A percentile compares a stretch with the other conserved stretches of the same genome.
phyloP scores from a whole-genome alignment of 306 rosid species.

The Quercus rubra region DNA sequence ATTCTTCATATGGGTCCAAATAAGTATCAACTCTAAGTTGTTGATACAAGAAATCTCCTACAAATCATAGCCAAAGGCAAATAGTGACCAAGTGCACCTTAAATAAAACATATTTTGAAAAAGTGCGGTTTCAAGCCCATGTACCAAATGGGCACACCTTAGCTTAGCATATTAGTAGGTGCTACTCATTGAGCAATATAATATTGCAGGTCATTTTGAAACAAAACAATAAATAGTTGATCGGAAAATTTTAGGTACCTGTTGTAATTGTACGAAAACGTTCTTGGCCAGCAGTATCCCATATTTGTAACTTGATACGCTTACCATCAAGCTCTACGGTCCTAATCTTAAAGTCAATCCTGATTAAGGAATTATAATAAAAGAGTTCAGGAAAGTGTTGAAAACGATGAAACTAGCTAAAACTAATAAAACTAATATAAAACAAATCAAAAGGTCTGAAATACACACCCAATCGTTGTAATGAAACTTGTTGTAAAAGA shows the following conservation, averaged over 20 bases:
- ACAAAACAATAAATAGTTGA: too few species aligned
- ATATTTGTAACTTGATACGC: slow-evolving; percentile 32
- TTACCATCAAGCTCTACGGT: slow-evolving; percentile 31
- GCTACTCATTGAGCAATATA: too few species aligned
- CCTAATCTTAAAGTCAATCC: slow-evolving; percentile 35
- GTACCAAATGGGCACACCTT: too few species aligned
- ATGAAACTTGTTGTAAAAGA: slow-evolving; percentile 34
- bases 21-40: too few species aligned
- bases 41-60: too few species aligned
- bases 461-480: slow-evolving; percentile 27
- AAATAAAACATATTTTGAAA: too few species aligned
- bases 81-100: too few species aligned
- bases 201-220: too few species aligned
- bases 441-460: background rate
- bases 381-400: background rate
- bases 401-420: background rate
- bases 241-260: slow-evolving; percentile 8
- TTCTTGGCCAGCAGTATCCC: slow-evolving; percentile 43
- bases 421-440: background rate
- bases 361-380: background rate
- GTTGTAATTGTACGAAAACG: slow-evolving; percentile 35
- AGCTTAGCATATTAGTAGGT: too few species aligned
- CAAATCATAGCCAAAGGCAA: too few species aligned
- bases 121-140: too few species aligned
- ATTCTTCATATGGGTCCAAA: too few species aligned